Conservation (phyloP, 805 yeast species). For the Ogataea allantospora region DNA sequence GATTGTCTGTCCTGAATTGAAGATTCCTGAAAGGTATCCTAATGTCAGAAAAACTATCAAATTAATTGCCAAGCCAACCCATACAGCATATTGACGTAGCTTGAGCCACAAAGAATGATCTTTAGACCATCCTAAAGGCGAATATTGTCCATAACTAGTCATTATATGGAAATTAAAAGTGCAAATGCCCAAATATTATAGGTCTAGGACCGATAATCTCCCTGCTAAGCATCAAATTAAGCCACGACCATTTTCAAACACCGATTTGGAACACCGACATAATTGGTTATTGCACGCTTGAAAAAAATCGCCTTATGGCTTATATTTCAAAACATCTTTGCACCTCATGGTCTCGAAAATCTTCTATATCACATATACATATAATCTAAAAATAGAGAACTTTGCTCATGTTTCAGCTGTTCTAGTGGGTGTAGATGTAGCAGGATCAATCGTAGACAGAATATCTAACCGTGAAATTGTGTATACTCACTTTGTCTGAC, state of each 20-base stretch:
- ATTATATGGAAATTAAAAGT: neutral
- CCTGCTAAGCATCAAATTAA: constrained; percentile 1
- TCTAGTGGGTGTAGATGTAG: no score
- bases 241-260: constrained; percentile 1
- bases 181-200: neutral
- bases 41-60: neutral
- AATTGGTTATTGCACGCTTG: constrained; percentile 1
- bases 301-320: no score
- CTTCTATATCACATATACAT: neutral
- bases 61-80: constrained; percentile 2
- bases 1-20: neutral
- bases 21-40: neutral
- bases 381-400: neutral
- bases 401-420: neutral
- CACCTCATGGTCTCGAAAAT: neutral
- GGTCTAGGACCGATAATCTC: constrained; percentile 1
- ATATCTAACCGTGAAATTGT: no score
- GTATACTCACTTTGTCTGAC: neutral
- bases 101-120: neutral
- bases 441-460: neutral
- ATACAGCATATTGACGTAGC: constrained; percentile 2
- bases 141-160: constrained; percentile 3
- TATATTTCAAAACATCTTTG: no score
- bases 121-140: neutral
- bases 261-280: constrained; percentile 5